Evolutionary conservation across 1,139 yeast genomes (phyloP), one percentile per base, ranked within the genome.

Genomic region (Candida dubliniensis): DNA sequence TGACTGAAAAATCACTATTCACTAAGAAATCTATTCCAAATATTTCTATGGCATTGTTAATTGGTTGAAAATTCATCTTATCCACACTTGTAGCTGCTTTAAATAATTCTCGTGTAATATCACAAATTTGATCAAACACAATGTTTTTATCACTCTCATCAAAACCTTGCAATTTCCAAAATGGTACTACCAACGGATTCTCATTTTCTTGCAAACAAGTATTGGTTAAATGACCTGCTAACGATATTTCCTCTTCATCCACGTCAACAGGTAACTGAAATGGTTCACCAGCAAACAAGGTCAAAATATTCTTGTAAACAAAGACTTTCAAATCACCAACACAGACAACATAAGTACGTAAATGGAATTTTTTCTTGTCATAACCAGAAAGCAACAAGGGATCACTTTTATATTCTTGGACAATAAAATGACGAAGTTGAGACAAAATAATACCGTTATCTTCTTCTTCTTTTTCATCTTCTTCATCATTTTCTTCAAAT

Each of bases 1-100:
- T 72, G 3, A 87, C 93, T 8, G 70, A 59, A 27, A 64, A 61
- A 35, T 81, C 70, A 1, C 67, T 70, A 52, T 81, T 82, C 8
- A 93, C 87, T 48, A 93, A 64, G 63, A 88, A 90, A 62, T 93
- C 99, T 11, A 93, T 70, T 0, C 99, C 99, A 60, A 77, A 93
- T 9, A 89, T 74, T 61, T 93, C 99, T 59, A 88, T 78, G 0
- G 95, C 95, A 63, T 88, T 88, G 0, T 69, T 66, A 44, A 90
- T 60, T 0, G 98, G 93, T 69, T 91, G 98, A 68, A 93, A 93
- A 61, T 90, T 89, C 65, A 91, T 79, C 52, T 83, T 80, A 56
- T 93, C 96, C 2, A 84, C 87, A 33, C 79, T 77, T 0, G 79
- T 65, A 0, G 96, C 98, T 0, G 99, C 99, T 47, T 71, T 71